A percentile compares a stretch with the other conserved stretches of the same genome.
phyloP scores from a whole-genome alignment of 2,329 filamentous ascomycete species.

The Tolypocladium tropicale region DNA sequence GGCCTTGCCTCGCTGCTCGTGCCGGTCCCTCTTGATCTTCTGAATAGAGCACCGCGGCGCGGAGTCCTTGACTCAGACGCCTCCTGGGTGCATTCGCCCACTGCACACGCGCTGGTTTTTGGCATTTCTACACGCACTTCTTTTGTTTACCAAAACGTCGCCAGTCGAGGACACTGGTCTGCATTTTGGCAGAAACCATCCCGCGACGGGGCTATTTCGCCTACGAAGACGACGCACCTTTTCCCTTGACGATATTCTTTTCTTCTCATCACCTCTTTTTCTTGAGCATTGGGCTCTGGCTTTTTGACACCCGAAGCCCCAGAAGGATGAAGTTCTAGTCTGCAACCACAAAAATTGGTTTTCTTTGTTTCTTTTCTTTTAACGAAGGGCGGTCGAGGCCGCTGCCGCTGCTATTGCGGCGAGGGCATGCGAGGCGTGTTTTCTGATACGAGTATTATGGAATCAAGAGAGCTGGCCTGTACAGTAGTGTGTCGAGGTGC shows the following conservation, averaged over 20 bases:
- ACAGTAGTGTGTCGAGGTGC: not conserved
- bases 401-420: not conserved
- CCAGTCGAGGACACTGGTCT: not conserved
- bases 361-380: too few relatives aligned
- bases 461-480: not conserved
- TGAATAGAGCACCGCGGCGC: not conserved
- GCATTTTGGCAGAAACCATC: not conserved
- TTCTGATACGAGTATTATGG: not conserved
- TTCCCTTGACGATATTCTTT: conserved; percentile 12
- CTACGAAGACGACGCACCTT: conserved; percentile 2
- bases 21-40: conserved; percentile 6
- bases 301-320: not conserved
- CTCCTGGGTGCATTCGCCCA: not conserved
- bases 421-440: not conserved
- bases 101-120: not conserved
- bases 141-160: conserved; percentile 1
- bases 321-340: not conserved
- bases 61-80: not conserved
- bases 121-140: not conserved
- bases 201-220: not conserved
- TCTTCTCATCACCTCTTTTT: conserved; percentile 3
- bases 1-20: not conserved
- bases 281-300: not conserved
- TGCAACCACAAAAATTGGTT: not conserved
- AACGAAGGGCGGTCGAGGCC: not conserved